Percentiles rank a stretch among this genome's conserved stretches.
Evolutionary conservation across 2,329 filamentous ascomycete genomes (phyloP).

Genomic region (Fusarium acutatum): DNA sequence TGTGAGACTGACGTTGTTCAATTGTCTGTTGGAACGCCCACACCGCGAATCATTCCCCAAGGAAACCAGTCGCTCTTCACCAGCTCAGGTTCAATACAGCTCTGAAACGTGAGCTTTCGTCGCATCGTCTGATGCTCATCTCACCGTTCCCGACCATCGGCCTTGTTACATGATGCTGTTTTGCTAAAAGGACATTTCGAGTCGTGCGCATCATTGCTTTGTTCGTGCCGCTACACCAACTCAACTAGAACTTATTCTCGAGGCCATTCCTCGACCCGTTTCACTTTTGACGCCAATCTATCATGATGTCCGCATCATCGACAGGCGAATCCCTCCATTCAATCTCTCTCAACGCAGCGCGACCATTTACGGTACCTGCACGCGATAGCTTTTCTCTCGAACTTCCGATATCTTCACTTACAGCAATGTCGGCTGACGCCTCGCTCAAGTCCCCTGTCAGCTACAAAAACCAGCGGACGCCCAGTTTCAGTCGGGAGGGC

Average conservation of each 20-base stretch:
- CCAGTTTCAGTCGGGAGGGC: constrained; percentile 60
- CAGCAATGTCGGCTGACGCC: constrained; percentile 52
- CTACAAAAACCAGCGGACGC: constrained; percentile 57
- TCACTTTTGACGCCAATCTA: constrained; percentile 32
- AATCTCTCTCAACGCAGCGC: constrained; percentile 48
- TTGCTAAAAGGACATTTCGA: constrained; percentile 24
- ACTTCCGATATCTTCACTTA: constrained; percentile 56
- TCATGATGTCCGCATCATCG: constrained; percentile 62
- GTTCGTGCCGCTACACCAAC: not conserved
- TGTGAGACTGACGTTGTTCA: constrained; percentile 10
- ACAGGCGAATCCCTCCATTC: constrained; percentile 62
- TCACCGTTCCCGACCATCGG: constrained; percentile 13
- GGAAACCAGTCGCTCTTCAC: not conserved
- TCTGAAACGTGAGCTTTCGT: constrained; percentile 10
- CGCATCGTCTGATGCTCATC: constrained; percentile 27
- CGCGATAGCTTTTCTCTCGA: constrained; percentile 61
- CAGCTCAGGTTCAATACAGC: not conserved
- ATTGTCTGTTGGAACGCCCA: not conserved
- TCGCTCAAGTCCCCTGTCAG: constrained; percentile 62
- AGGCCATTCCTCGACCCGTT: constrained; percentile 23
- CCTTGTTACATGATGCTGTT: constrained; percentile 31
- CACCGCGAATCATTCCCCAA: not conserved
- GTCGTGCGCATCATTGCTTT: constrained; percentile 8
- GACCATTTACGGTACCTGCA: constrained; percentile 55
- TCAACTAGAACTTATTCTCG: not conserved